Percentiles rank a stretch among this genome's conserved stretches.
These are phyloP conservation scores for Eruca vesicaria DNA, from an alignment of 441 rosid genomes.

Conservation along the genomic window DNA sequence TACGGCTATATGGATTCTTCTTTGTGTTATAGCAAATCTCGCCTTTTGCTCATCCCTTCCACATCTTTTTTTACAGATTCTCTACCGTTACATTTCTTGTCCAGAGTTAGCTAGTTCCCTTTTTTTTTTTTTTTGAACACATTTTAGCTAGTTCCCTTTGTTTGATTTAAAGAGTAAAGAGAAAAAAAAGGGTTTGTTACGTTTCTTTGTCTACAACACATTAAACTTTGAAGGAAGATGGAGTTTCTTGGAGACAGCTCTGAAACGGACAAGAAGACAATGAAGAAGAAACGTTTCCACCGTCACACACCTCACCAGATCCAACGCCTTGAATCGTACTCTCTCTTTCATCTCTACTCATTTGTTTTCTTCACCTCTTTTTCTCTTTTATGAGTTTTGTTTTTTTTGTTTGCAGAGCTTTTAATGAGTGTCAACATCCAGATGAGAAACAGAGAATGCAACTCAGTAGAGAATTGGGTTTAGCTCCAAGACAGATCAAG, in stretches of 20 bases:
- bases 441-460: conserved; percentile 92
- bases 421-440: conserved; percentile 91
- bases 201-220: conserved; percentile 5
- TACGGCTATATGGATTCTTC: not conserved
- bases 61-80: conserved; percentile 7
- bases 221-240: conserved; percentile 32
- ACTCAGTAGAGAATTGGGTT: conserved; percentile 74
- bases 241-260: conserved; percentile 49
- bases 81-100: conserved; percentile 30
- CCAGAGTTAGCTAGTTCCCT: conserved; percentile 11
- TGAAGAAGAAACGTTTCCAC: conserved; percentile 77
- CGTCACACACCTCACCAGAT: conserved; percentile 92
- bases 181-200: not conserved
- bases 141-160: conserved; percentile 9
- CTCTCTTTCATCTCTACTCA: not conserved
- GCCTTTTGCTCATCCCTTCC: too few species aligned
- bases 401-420: conserved; percentile 48
- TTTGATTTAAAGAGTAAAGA: not conserved
- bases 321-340: conserved; percentile 83
- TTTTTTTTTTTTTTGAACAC: too few species aligned
- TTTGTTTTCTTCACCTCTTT: not conserved
- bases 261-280: conserved; percentile 35
- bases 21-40: too few species aligned
- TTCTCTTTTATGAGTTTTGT: not conserved
- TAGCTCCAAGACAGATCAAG: conserved; percentile 94